These are phyloP conservation scores for Oxyria digyna DNA, from an alignment of 148 eudicot species.

Conservation along the genomic window DNA sequence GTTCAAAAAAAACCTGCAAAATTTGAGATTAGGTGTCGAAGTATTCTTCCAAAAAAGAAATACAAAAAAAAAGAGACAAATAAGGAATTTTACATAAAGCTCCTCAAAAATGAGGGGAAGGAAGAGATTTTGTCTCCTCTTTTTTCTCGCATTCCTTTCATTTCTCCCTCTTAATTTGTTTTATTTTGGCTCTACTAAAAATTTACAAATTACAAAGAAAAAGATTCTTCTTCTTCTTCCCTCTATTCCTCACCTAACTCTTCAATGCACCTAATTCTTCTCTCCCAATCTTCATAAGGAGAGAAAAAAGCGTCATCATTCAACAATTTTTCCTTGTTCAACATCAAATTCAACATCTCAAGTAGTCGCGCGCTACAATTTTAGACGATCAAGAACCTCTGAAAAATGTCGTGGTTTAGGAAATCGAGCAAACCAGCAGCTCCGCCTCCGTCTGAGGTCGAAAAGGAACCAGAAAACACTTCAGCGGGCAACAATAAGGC, in stretches of 20 bases:
- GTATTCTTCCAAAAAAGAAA: neutral
- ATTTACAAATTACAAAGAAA: neutral
- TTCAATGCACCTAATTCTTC: neutral
- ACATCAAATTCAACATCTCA: neutral
- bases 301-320: neutral
- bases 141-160: neutral
- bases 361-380: neutral
- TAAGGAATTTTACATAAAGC: neutral
- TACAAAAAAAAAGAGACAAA: neutral
- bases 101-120: neutral
- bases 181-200: neutral
- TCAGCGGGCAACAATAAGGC: slow-evolving; percentile 16
- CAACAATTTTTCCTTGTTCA: neutral
- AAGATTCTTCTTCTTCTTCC: neutral
- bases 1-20: neutral
- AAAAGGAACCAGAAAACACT: neutral
- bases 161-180: neutral
- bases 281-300: slow-evolving; percentile 5
- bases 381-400: neutral
- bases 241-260: neutral
- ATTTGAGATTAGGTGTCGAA: neutral
- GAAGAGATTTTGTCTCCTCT: neutral
- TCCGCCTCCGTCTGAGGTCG: neutral
- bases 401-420: slow-evolving; percentile 5
- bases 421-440: neutral